Base-by-base conservation (phyloP, 371 early-diverging fungal genomes). In the Entomophthora muscae region DNA sequence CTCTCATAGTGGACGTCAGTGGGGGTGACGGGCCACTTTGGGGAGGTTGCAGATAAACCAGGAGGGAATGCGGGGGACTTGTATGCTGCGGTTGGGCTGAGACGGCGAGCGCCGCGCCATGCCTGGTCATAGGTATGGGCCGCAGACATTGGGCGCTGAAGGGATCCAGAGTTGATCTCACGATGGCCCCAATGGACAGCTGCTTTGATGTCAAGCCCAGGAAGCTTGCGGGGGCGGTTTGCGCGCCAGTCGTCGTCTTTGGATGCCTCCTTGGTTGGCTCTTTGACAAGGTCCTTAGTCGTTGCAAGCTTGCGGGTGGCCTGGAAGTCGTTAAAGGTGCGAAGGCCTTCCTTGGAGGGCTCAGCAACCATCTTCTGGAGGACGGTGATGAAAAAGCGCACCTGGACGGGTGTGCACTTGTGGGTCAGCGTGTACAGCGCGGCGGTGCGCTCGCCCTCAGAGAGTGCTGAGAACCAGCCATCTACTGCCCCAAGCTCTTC, bases 401-500 rank as follows among this genome's bases (percentile, higher is more conserved):
- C 82, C 72, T 95, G 96, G 31, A 93, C 87, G 57, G 80, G 90
- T 10, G 84, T 88, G 2, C 89, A 83, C 70, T 92, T 88, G 69
- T 93, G 92, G 60, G 93, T 73, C 42, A 96, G 75, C 28, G 86
- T 82, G 70, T 93, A 94, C 55, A 96, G 78, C 28, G 91, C 85
- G 26, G 93, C 85, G 1, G 93, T 95, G 28, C 92, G 77, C 73
- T 96, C 97, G 26, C 91, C 84, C 67, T 92, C 92, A 2, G 86
- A 78, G 63, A 93, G 76, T 29, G 89, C 90, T 12, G 78, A 75
- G 75, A 93, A 94, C 96, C 96, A 95, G 65, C 93, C 86, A 69
- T 95, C 93, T 57, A 95, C 90, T 53, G 91, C 90, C 29, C 82
- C 80, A 54, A 94, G 78, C 70, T 96, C 97, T 61, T 95, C 94